Evolutionary conservation across 805 yeast genomes (phyloP).

Genomic region (Pichia rugopelliculosa): DNA sequence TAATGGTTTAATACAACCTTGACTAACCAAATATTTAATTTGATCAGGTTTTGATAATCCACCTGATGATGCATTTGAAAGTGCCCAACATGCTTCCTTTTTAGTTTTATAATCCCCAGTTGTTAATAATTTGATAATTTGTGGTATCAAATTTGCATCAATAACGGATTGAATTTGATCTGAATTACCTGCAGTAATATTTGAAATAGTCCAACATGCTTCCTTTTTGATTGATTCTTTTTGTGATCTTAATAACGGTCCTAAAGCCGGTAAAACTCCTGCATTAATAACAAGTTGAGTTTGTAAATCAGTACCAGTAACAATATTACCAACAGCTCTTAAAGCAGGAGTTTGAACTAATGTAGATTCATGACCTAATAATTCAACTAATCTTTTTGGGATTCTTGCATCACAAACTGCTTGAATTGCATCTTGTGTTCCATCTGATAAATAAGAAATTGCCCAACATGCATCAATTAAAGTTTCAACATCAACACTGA

Average conservation of each 20-base stretch:
- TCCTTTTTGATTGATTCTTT: constrained; percentile 93
- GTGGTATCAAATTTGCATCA: constrained; percentile 90
- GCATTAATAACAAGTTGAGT: constrained; percentile 92
- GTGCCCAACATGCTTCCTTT: constrained; percentile 99
- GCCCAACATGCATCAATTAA: constrained; percentile 99
- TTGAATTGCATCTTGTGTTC: constrained; percentile 87
- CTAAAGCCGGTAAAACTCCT: constrained; percentile 82
- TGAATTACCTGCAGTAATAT: constrained; percentile 94
- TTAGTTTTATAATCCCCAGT: constrained; percentile 91
- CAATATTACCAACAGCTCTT: constrained; percentile 96
- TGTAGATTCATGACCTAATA: constrained; percentile 75
- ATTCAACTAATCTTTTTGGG: constrained; percentile 88
- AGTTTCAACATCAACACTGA: constrained; percentile 86
- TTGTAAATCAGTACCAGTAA: constrained; percentile 93
- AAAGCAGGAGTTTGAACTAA: constrained; percentile 94
- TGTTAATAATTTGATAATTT: constrained; percentile 65
- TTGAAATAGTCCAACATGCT: constrained; percentile 98
- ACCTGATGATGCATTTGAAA: constrained; percentile 95
- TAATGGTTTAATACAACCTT: constrained; percentile 95
- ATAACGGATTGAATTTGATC: constrained; percentile 96
- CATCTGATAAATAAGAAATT: constrained; percentile 88
- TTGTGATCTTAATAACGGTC: constrained; percentile 69
- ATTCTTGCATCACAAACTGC: constrained; percentile 95
- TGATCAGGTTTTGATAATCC: constrained; percentile 89
- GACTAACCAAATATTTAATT: constrained; percentile 83